Conservation (phyloP, 352 stramenopile genomes). For the Aphanomyces invadans region DNA sequence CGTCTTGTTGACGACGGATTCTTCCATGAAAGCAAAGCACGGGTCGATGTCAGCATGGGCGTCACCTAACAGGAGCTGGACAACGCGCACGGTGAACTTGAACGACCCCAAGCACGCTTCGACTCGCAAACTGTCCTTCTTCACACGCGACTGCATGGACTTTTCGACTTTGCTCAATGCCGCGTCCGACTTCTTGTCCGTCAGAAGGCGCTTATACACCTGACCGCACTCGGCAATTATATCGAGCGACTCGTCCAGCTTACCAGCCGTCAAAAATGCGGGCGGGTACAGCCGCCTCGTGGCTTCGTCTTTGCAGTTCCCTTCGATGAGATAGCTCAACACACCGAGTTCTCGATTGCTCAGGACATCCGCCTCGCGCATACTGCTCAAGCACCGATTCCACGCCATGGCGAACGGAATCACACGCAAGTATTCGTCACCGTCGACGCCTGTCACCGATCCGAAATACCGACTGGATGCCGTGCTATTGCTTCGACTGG, state of each 20-base stretch:
- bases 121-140: conserved; percentile 77
- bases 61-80: conserved; percentile 68
- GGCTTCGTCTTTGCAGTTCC: conserved; percentile 56
- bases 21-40: conserved; percentile 82
- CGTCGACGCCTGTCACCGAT: conserved; percentile 67
- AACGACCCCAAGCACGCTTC: conserved; percentile 77
- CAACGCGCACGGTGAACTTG: conserved; percentile 76
- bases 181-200: conserved; percentile 86
- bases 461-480: conserved; percentile 54
- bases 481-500: conserved; percentile 29
- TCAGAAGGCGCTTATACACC: conserved; percentile 75
- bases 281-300: conserved; percentile 73
- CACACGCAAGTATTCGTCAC: conserved; percentile 74
- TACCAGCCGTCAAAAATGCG: conserved; percentile 79
- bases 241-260: conserved; percentile 81
- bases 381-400: conserved; percentile 67
- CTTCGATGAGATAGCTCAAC: conserved; percentile 74
- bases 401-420: conserved; percentile 84
- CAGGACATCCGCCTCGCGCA: conserved; percentile 77
- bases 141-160: conserved; percentile 76
- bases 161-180: conserved; percentile 80
- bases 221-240: conserved; percentile 73
- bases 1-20: conserved; percentile 59
- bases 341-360: conserved; percentile 80
- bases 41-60: conserved; percentile 74